phyloP scores from a whole-genome alignment of 352 stramenopile genomes.

The Phytophthora constricta region DNA sequence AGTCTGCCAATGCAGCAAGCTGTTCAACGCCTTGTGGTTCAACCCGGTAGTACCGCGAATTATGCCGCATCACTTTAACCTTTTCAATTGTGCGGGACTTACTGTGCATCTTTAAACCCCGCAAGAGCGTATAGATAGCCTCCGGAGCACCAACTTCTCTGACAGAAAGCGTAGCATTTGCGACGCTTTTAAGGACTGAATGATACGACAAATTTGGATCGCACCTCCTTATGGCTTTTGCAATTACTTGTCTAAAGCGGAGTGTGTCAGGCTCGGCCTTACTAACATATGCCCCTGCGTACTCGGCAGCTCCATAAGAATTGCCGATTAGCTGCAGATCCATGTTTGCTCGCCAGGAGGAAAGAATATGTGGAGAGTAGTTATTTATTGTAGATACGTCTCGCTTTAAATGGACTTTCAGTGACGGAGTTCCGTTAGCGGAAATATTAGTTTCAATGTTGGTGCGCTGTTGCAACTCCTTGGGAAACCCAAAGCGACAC shows the following conservation, averaged over 20 bases:
- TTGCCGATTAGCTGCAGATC: constrained; percentile 34
- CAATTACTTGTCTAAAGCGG: constrained; percentile 9
- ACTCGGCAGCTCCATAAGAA: constrained; percentile 31
- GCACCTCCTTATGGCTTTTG: constrained; percentile 6
- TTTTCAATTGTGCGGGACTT: too few relatives aligned
- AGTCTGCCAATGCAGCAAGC: too few relatives aligned
- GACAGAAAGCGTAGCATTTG: neutral
- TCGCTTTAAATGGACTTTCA: constrained; percentile 5
- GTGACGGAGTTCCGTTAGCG: neutral
- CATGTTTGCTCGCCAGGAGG: constrained; percentile 34
- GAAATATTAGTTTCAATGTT: neutral
- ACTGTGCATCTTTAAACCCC: neutral
- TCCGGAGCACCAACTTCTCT: neutral
- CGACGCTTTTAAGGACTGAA: neutral
- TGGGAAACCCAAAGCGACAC: constrained; percentile 13
- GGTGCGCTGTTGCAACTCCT: neutral
- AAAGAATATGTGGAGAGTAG: neutral
- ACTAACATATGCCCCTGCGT: constrained; percentile 32
- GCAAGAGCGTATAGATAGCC: neutral
- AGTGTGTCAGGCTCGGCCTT: constrained; percentile 9
- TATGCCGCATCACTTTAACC: too few relatives aligned
- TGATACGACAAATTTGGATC: neutral
- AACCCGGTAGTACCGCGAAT: too few relatives aligned
- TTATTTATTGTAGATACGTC: constrained; percentile 14
- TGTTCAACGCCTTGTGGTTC: too few relatives aligned